Evolutionary conservation across 2,329 filamentous ascomycete species (phyloP), one percentile per base, ranked within the genome.

Genomic region (Parasarocladium wereldwijsianum): DNA sequence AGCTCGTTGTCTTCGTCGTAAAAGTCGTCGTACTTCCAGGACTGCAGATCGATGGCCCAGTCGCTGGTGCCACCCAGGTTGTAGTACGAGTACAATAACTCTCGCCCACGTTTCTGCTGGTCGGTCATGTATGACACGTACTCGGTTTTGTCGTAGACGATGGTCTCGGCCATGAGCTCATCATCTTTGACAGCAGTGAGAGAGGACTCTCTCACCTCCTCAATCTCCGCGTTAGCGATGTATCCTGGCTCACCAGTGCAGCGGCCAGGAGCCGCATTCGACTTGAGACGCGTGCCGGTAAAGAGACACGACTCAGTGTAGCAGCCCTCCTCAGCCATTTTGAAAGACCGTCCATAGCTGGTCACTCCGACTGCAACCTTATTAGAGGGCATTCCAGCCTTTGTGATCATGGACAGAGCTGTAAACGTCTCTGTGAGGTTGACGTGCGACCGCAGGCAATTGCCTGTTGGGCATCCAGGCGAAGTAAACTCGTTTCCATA

Each of bases 401-500:
- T 50, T 6, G 54, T 60, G 29, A 56, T 40, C 42, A 54, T 54
- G 4, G 43, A 31, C 4, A 60, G 34, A 0, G 54, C 30, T 7
- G 35, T 39, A 1, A 35, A 31, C 0, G 51, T 57, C 36, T 60
- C 52, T 1, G 43, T 57, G 12, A 46, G 14, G 33, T 57, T 58
- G 32, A 57, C 40, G 20, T 55, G 43, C 10, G 36, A 43, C 3
- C 50, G 43, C 1, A 58, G 42, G 32, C 51, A 56, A 24, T 49
- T 51, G 6, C 53, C 53, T 1, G 29, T 31, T 1, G 26, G 32
- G 26, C 50, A 54, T 4, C 42, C 44, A 3, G 33, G 27, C 4
- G 34, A 36, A 0, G 45, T 32, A 26, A 33, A 42, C 9, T 32
- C 24, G 33, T 55, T 60, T 6, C 34, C 34, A n/a, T 32, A 31